phyloP scores from a whole-genome alignment of 2,329 filamentous ascomycete species.

The Stagonosporopsis chrysanthemi region DNA sequence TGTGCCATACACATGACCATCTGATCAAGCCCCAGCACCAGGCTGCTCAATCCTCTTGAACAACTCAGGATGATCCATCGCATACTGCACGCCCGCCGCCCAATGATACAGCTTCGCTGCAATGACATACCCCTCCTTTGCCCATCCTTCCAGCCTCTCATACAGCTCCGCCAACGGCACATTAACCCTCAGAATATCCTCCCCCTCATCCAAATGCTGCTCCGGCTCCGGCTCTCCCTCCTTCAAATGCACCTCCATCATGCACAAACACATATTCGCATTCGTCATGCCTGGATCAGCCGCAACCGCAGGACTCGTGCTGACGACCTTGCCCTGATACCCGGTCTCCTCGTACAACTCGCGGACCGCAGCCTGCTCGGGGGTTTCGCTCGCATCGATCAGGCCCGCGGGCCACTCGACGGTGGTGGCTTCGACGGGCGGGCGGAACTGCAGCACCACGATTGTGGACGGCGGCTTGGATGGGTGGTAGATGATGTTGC shows the following conservation, averaged over 20 bases:
- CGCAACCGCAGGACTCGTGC: constrained; percentile 27
- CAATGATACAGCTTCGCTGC: constrained; percentile 42
- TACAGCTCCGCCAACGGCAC: constrained; percentile 35
- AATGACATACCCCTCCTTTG: constrained; percentile 35
- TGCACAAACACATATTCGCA: constrained; percentile 36
- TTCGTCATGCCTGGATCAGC: constrained; percentile 40
- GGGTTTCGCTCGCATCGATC: constrained; percentile 62
- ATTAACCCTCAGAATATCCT: constrained; percentile 39
- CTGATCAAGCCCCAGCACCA: constrained; percentile 6
- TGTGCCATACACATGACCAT: not conserved
- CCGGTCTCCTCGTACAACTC: constrained; percentile 70
- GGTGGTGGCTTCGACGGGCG: constrained; percentile 63
- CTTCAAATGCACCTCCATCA: constrained; percentile 35
- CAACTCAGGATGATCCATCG: constrained; percentile 34
- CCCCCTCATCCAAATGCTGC: constrained; percentile 40
- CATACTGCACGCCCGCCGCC: constrained; percentile 38
- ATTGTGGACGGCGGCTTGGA: constrained; percentile 40
- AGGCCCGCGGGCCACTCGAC: constrained; percentile 63
- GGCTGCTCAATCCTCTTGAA: constrained; percentile 23
- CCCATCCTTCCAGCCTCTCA: constrained; percentile 32
- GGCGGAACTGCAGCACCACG: constrained; percentile 62
- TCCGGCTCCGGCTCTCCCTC: constrained; percentile 32
- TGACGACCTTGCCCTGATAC: constrained; percentile 58
- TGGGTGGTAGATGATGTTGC: constrained; percentile 65
- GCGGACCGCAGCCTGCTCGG: constrained; percentile 63